A percentile compares a stretch with the other conserved stretches of the same genome.
Evolutionary conservation across 2,329 filamentous ascomycete species (phyloP).

Genomic region (Colletotrichum sp.): DNA sequence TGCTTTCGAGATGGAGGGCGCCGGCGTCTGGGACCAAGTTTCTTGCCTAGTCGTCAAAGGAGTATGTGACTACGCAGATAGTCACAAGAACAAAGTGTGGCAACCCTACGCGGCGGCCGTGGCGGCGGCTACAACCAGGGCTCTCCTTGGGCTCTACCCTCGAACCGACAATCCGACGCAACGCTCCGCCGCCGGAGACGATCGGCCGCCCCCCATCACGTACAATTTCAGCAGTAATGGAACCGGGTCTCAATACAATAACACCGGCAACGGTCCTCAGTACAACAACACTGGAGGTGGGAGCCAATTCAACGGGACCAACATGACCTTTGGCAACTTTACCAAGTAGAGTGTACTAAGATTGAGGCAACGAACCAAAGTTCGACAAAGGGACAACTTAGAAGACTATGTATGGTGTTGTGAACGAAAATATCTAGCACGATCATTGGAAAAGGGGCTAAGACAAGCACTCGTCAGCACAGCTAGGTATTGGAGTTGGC

Average conservation of each 20-base stretch:
- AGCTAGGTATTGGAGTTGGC: background rate
- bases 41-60: conserved; percentile 43
- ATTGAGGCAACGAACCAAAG: rapidly evolving
- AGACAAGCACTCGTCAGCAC: no score
- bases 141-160: conserved; percentile 21
- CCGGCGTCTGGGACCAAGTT: conserved; percentile 33
- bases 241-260: background rate
- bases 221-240: background rate
- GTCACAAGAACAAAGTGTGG: conserved; percentile 41
- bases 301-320: background rate
- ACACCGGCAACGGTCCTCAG: background rate
- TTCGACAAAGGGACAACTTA: background rate
- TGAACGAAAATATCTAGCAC: background rate
- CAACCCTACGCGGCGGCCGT: conserved; percentile 39
- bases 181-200: background rate
- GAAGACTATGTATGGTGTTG: background rate
- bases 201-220: background rate
- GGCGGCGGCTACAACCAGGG: conserved; percentile 35
- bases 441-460: no score
- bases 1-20: conserved; percentile 39
- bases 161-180: background rate
- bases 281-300: background rate
- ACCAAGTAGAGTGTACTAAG: background rate
- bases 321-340: background rate
- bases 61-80: conserved; percentile 43